A percentile compares a stretch with the other conserved stretches of the same genome.
Evolutionary conservation across 352 stramenopile species (phyloP).

Genomic region (Discostella stelligera): DNA sequence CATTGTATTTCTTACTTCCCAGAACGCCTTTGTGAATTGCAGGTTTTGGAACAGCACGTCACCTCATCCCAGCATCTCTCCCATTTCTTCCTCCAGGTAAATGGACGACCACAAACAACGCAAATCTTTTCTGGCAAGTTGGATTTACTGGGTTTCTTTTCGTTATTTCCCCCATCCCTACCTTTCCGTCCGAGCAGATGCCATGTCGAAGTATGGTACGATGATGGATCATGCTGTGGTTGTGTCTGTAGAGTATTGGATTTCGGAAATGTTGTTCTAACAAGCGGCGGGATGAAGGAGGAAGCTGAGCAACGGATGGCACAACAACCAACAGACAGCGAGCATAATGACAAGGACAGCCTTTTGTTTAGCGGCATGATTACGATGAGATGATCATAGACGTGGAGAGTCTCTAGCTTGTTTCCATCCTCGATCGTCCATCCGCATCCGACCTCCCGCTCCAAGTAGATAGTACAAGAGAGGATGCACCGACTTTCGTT

Average conservation of each 20-base stretch:
- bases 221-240: not conserved
- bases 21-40: constrained; percentile 55
- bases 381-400: not conserved
- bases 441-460: too few species aligned
- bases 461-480: too few species aligned
- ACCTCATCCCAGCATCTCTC: constrained; percentile 75
- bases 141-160: constrained; percentile 45
- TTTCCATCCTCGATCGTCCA: too few species aligned
- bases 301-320: not conserved
- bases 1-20: not conserved
- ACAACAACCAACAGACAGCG: constrained; percentile 2
- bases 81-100: constrained; percentile 80
- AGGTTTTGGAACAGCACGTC: constrained; percentile 71
- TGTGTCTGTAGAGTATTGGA: not conserved
- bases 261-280: constrained; percentile 2
- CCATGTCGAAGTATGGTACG: constrained; percentile 1
- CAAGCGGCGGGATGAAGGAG: constrained; percentile 4
- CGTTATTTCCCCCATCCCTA: constrained; percentile 19
- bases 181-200: constrained; percentile 25
- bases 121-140: constrained; percentile 70
- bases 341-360: constrained; percentile 14
- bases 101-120: constrained; percentile 63
- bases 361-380: constrained; percentile 4
- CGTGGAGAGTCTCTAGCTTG: too few species aligned
- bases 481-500: too few species aligned